Percentiles rank a stretch among this genome's conserved stretches.
Evolutionary conservation across 2,329 filamentous ascomycete genomes (phyloP).

Genomic region (Claviceps spartinae): DNA sequence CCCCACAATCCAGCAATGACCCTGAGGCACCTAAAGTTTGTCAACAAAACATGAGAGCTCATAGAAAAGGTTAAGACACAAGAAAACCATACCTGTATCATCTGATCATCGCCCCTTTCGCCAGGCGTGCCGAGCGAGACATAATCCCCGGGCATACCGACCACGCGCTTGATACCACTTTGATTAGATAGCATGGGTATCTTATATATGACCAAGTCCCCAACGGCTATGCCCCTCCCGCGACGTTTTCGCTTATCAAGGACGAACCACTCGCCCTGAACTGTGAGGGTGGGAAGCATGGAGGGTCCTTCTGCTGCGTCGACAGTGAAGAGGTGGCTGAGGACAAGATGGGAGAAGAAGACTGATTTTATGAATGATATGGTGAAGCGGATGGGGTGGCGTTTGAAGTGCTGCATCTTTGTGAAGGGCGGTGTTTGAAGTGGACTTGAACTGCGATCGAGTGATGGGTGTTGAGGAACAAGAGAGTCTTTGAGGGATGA

Average conservation of each 20-base stretch:
- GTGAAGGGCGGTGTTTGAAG: too few relatives aligned
- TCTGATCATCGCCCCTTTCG: slow-evolving; percentile 28
- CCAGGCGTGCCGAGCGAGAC: slow-evolving; percentile 52
- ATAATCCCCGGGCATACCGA: slow-evolving; percentile 65
- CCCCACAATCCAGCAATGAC: slow-evolving; percentile 83
- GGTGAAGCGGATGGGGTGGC: slow-evolving; percentile 25
- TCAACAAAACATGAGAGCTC: background rate
- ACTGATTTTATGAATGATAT: slow-evolving; percentile 23
- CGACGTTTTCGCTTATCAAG: slow-evolving; percentile 54
- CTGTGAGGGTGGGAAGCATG: slow-evolving; percentile 76
- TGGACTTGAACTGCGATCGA: too few relatives aligned
- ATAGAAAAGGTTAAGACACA: background rate
- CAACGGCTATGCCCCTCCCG: slow-evolving; percentile 55
- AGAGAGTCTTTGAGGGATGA: background rate
- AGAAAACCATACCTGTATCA: slow-evolving; percentile 47
- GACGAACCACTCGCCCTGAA: slow-evolving; percentile 53
- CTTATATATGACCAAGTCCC: slow-evolving; percentile 69
- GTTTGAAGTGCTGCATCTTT: slow-evolving; percentile 19
- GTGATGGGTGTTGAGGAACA: background rate
- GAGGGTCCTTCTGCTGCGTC: slow-evolving; percentile 56
- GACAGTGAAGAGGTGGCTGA: slow-evolving; percentile 48
- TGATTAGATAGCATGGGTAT: slow-evolving; percentile 54
- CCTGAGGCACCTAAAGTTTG: slow-evolving; percentile 61
- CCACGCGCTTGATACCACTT: slow-evolving; percentile 63
- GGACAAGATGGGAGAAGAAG: slow-evolving; percentile 29